These are phyloP conservation scores for Podospora didyma DNA, from an alignment of 495 filamentous ascomycete species.

Conservation along the genomic window DNA sequence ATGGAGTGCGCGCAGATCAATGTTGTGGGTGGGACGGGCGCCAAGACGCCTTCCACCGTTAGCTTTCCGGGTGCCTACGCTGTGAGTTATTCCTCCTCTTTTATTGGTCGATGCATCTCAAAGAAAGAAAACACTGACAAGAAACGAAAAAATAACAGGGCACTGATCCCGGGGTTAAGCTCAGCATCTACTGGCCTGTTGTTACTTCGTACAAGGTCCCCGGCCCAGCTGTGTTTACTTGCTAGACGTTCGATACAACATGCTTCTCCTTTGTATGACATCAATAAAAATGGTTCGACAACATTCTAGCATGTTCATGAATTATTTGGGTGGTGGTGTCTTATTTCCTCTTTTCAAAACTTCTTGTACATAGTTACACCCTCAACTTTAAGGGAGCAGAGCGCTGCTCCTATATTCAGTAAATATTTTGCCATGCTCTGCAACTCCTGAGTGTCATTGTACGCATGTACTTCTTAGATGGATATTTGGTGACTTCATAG, in stretches of 20 bases:
- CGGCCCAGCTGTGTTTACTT: constrained; percentile 33
- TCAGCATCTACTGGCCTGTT: constrained; percentile 43
- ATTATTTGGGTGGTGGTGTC: background rate
- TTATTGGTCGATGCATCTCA: background rate
- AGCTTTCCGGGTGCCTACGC: constrained; percentile 41
- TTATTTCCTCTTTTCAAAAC: background rate
- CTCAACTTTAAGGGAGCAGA: too few relatives aligned
- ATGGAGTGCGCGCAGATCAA: constrained; percentile 51
- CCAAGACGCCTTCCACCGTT: constrained; percentile 31
- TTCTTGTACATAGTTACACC: constrained; percentile 8
- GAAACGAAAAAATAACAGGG: constrained; percentile 13
- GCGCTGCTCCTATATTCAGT: too few relatives aligned
- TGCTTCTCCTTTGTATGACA: too few relatives aligned
- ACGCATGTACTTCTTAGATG: too few relatives aligned
- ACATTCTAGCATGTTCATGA: too few relatives aligned
- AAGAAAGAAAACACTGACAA: background rate
- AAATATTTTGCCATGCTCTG: too few relatives aligned
- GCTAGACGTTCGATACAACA: constrained; percentile 8
- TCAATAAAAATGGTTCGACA: too few relatives aligned
- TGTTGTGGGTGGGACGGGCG: constrained; percentile 32
- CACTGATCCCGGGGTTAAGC: constrained; percentile 40
- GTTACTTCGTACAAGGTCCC: constrained; percentile 37
- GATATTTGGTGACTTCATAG: too few relatives aligned
- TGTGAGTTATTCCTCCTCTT: constrained; percentile 8
- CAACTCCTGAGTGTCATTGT: too few relatives aligned